Evolutionary conservation across 1,284 basidiomycete species (phyloP), one percentile per base, ranked within the genome.

Genomic region (Tilletia indica): DNA sequence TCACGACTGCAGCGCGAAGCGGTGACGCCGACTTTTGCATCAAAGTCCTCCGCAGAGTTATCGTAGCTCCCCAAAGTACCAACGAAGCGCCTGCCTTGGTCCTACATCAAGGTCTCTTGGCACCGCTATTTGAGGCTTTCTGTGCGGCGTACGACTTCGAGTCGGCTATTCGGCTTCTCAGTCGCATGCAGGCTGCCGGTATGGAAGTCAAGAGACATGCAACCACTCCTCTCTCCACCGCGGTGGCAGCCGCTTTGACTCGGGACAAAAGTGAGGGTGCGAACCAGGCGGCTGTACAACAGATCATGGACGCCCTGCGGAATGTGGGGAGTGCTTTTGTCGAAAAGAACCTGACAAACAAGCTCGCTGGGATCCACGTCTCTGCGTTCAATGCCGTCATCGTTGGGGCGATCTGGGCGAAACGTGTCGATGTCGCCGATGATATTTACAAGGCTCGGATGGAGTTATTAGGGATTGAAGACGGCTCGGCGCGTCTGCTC

Each of bases 91-190:
- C 67, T 16, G 12, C 38, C 6, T 14, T 39, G 36, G 21, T 14
- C 14, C 21, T 80, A 16, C 76, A 79, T 45, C 76, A 78, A 64
- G 78, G 77, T 75, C 78, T 80, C 34, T 47, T 82, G 38, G 68
- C 74, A 14, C 77, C 80, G 6, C 73, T 79, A 1, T 76, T 80
- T 11, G 78, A 81, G 63, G 76, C 78, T 0, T 74, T 77, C 16
- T 80, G 78, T 64, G 72, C 49, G 25, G 63, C 73, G 0, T 48
- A 31, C 0, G 70, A 76, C 49, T 77, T 78, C 36, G 67, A 49
- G 1, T 38, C 34, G 9, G 61, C 61, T 8, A 64, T 64, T 36
- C 31, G 61, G 34, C 16, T 64, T 36, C 38, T 64, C 36, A 64
- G 61, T 42, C 61, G 61, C 4, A 64, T 64, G 61, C 61, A 64